A percentile compares a stretch with the other conserved stretches of the same genome.
Conservation (phyloP, 2,329 filamentous ascomycete species). For the Tolypocladium inflatum region DNA sequence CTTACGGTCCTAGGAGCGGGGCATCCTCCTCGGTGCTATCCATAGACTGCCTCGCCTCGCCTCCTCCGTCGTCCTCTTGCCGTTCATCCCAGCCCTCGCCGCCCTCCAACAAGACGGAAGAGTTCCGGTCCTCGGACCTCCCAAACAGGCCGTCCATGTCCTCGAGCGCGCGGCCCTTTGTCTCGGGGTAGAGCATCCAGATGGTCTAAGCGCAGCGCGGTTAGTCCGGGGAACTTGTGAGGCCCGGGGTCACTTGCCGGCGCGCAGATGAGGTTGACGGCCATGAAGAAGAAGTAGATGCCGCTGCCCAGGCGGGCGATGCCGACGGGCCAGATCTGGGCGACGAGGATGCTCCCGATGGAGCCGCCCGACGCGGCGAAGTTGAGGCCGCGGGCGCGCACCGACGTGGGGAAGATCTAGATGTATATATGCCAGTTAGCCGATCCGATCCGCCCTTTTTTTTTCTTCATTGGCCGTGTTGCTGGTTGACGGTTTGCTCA, state of each 20-base stretch:
- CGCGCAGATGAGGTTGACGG: slow-evolving; percentile 2
- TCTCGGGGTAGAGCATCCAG: slow-evolving; percentile 33
- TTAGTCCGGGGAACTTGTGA: background rate
- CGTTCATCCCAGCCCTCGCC: background rate
- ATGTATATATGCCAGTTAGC: background rate
- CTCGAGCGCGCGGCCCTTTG: slow-evolving; percentile 30
- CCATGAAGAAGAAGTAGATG: slow-evolving; percentile 50
- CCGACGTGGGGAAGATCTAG: slow-evolving; percentile 46
- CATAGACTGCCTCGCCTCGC: background rate
- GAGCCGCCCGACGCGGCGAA: slow-evolving; percentile 44
- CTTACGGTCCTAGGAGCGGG: slow-evolving; percentile 1
- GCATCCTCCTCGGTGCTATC: slow-evolving; percentile 2
- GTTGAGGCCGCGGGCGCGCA: slow-evolving; percentile 47
- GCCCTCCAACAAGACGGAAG: background rate
- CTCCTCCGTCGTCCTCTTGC: background rate
- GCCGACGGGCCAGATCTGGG: slow-evolving; percentile 46
- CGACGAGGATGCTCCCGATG: slow-evolving; percentile 44
- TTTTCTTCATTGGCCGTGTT: too few relatives aligned
- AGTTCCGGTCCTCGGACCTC: background rate
- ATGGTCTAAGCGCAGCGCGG: slow-evolving; percentile 20
- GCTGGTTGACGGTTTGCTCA: slow-evolving; percentile 11
- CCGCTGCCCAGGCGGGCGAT: slow-evolving; percentile 38
- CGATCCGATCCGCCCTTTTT: too few relatives aligned
- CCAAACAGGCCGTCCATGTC: slow-evolving; percentile 35
- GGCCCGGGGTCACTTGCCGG: slow-evolving; percentile 4